A percentile compares a stretch with the other conserved stretches of the same genome.
Evolutionary conservation across 257 asterid species (phyloP).

Genomic region (Thymus mandschuricus): DNA sequence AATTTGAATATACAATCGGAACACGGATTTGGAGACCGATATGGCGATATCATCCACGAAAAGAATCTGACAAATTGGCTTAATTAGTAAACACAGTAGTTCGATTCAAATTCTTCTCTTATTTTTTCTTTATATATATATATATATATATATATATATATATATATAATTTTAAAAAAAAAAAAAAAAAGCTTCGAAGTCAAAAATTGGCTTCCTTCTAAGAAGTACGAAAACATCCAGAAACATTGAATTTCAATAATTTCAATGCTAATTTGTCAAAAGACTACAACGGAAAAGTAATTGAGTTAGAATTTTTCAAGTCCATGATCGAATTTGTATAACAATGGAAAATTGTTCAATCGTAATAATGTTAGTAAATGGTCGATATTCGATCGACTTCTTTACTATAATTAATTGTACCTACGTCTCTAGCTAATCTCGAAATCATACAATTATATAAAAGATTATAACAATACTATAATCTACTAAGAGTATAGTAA

Average conservation of each 20-base stretch:
- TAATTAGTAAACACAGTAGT: background rate
- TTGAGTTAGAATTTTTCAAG: background rate
- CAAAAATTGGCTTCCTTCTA: background rate
- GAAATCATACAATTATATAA: background rate
- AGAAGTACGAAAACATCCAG: background rate
- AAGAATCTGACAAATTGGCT: background rate
- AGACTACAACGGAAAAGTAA: constrained; percentile 11
- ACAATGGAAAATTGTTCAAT: background rate
- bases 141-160: too few species aligned
- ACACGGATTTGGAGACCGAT: too few species aligned
- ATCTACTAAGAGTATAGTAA: background rate
- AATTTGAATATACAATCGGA: too few species aligned
- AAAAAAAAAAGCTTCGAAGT: background rate
- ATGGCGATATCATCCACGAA: too few species aligned
- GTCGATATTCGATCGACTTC: background rate
- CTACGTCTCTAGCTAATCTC: background rate
- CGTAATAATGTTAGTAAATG: background rate
- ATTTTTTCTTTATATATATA: too few species aligned
- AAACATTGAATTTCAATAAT: background rate
- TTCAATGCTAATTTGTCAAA: background rate
- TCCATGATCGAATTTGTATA: background rate
- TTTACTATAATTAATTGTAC: background rate
- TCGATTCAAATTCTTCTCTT: background rate
- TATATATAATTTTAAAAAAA: too few species aligned
- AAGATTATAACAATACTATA: background rate